These are phyloP conservation scores for Beauveria australis DNA, from an alignment of 2,329 filamentous ascomycete species.

Conservation along the genomic window DNA sequence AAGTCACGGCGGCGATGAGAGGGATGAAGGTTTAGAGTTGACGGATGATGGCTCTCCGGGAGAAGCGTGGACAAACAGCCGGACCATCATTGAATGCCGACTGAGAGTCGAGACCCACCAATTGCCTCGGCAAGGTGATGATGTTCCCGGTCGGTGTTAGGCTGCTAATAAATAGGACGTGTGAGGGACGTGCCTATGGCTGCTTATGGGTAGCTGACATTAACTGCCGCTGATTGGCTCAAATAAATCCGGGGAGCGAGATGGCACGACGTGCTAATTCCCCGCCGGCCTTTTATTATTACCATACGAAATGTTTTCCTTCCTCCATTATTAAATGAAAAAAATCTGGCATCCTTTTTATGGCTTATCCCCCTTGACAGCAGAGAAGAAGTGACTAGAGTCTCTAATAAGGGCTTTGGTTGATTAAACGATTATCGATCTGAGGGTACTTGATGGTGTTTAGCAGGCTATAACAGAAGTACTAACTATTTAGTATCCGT, in stretches of 20 bases:
- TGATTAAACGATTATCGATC: too few relatives aligned
- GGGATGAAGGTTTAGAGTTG: neutral
- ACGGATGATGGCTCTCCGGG: neutral
- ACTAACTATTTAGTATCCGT: too few relatives aligned
- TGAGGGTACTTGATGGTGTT: too few relatives aligned
- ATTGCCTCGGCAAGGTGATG: constrained; percentile 8
- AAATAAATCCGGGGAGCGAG: neutral
- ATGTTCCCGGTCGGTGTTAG: neutral
- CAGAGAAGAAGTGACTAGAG: too few relatives aligned
- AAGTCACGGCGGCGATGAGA: neutral
- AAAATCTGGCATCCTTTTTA: too few relatives aligned
- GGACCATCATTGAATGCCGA: constrained; percentile 6
- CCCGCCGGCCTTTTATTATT: neutral
- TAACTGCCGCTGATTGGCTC: neutral
- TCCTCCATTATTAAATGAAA: too few relatives aligned
- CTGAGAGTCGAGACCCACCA: constrained; percentile 2
- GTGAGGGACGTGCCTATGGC: neutral
- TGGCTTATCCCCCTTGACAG: too few relatives aligned
- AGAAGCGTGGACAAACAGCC: neutral
- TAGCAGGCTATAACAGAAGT: too few relatives aligned
- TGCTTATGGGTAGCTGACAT: neutral
- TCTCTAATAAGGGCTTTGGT: too few relatives aligned
- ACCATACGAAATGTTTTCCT: too few relatives aligned
- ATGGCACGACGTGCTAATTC: neutral
- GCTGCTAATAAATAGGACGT: neutral